Percentiles rank a stretch among this genome's conserved stretches.
Conservation (phyloP, 192 early-diverging fungal genomes). For the Gamsiella multidivaricata region DNA sequence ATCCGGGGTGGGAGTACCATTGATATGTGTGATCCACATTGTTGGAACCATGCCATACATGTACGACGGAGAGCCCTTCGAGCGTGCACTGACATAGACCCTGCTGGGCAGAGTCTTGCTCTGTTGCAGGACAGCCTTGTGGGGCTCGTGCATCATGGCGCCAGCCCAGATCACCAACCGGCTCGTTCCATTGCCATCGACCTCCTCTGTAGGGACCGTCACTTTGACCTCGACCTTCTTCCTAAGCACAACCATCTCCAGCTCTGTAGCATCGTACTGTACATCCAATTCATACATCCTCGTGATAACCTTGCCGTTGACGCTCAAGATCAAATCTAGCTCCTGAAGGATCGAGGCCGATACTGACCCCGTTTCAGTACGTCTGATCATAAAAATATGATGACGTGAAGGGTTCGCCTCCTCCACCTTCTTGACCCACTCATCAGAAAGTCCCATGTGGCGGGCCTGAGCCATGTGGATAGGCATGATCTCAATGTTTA, state of each 20-base stretch:
- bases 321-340: constrained; percentile 74
- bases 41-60: constrained; percentile 73
- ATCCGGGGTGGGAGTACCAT: constrained; percentile 64
- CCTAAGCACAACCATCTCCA: constrained; percentile 75
- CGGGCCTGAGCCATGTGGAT: constrained; percentile 69
- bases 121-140: constrained; percentile 76
- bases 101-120: constrained; percentile 72
- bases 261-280: constrained; percentile 63
- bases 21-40: constrained; percentile 83
- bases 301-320: constrained; percentile 73
- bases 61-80: constrained; percentile 70
- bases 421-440: constrained; percentile 69
- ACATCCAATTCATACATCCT: constrained; percentile 71
- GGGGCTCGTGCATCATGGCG: constrained; percentile 78
- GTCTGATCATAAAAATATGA: constrained; percentile 67
- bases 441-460: constrained; percentile 67
- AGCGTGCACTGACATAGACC: constrained; percentile 67
- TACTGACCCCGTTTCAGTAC: constrained; percentile 69
- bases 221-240: constrained; percentile 78
- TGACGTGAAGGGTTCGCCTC: constrained; percentile 62
- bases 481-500: constrained; percentile 71
- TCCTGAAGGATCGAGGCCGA: constrained; percentile 69
- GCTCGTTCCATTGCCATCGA: constrained; percentile 67
- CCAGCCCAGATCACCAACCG: constrained; percentile 90
- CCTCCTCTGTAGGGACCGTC: constrained; percentile 74